Percentiles rank a stretch among this genome's conserved stretches.
Conservation (phyloP, 306 rosid genomes). For the Corylus americana region DNA sequence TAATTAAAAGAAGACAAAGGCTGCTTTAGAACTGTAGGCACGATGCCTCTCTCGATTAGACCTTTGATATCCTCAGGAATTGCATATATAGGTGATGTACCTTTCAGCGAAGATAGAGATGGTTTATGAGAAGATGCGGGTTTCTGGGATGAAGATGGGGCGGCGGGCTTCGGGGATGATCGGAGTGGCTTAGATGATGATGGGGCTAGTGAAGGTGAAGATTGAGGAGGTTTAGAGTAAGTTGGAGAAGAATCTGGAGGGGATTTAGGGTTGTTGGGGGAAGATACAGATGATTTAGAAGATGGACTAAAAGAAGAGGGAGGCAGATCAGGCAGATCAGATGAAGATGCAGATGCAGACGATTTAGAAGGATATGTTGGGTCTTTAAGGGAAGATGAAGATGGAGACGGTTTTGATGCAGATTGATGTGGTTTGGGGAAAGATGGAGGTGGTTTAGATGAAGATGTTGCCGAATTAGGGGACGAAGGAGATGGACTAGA, state of each 20-base stretch:
- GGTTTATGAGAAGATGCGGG: neutral
- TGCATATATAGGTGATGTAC: slow-evolving; percentile 17
- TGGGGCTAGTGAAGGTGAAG: neutral
- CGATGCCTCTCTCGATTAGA: slow-evolving; percentile 33
- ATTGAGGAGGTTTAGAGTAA: neutral
- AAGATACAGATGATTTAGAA: neutral
- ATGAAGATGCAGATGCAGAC: neutral
- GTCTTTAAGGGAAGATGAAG: neutral
- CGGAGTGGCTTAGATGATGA: neutral
- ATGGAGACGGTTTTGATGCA: neutral
- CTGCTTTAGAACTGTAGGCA: slow-evolving; percentile 26
- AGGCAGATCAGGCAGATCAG: neutral
- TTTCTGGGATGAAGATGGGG: neutral
- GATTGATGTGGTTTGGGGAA: neutral
- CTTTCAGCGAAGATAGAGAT: neutral
- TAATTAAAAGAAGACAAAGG: slow-evolving; percentile 34
- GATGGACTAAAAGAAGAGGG: neutral
- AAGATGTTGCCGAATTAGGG: neutral
- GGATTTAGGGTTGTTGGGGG: neutral
- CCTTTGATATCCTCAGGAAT: slow-evolving; percentile 32
- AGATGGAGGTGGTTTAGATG: neutral
- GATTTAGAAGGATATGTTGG: neutral
- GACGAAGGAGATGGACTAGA: neutral
- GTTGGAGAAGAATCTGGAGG: neutral
- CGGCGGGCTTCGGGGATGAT: neutral